These are phyloP conservation scores for Zasmidium cellare DNA, from an alignment of 2,329 filamentous ascomycete species.

Conservation along the genomic window DNA sequence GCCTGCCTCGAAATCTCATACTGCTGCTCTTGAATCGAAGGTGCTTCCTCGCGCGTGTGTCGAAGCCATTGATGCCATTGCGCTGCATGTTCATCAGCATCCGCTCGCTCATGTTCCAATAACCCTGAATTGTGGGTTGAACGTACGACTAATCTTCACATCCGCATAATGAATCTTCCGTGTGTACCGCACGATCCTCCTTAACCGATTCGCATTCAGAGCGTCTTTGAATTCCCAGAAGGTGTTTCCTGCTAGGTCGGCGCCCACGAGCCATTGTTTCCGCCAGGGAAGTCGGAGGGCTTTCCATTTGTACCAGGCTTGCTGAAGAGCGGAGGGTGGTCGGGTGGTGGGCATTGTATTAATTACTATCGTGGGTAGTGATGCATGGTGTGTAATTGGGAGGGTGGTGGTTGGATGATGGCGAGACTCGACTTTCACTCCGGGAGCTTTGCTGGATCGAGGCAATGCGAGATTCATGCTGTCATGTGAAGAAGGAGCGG, in stretches of 20 bases:
- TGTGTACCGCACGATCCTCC: conserved; percentile 60
- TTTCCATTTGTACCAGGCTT: conserved; percentile 64
- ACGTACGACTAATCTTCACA: conserved; percentile 59
- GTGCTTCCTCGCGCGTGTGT: conserved; percentile 58
- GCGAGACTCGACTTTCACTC: not conserved
- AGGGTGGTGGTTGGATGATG: conserved; percentile 1
- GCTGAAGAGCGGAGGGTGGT: conserved; percentile 38
- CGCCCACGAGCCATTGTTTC: conserved; percentile 59
- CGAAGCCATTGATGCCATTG: conserved; percentile 71
- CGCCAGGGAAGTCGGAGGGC: conserved; percentile 63
- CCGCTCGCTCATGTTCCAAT: not conserved
- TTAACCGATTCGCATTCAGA: conserved; percentile 53
- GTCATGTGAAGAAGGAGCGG: not conserved
- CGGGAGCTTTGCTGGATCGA: not conserved
- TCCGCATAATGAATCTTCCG: conserved; percentile 55
- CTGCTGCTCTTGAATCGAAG: conserved; percentile 59
- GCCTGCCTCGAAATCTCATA: conserved; percentile 57
- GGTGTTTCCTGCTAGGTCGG: conserved; percentile 63
- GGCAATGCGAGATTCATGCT: not conserved
- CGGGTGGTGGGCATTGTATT: conserved; percentile 21
- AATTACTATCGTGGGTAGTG: too few species aligned
- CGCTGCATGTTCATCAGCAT: conserved; percentile 39
- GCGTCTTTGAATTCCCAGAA: conserved; percentile 67
- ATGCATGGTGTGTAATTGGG: too few species aligned
- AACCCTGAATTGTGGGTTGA: too few species aligned